phyloP scores from a whole-genome alignment of 202 grass and related monocot genomes.

The Schoenoplectus tabernaemontani region DNA sequence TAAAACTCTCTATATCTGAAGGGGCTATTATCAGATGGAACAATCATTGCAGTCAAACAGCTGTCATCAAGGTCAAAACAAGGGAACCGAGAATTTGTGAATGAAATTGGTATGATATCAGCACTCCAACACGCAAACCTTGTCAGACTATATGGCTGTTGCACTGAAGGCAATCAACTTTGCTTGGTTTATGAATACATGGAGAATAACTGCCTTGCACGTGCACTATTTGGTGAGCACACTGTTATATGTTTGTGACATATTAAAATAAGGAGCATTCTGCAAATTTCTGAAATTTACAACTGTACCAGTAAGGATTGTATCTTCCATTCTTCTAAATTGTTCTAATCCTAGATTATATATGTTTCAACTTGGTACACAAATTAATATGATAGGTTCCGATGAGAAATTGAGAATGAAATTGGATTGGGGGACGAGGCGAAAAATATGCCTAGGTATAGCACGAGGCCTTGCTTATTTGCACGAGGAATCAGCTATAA shows the following conservation, averaged over 20 bases:
- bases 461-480: slow-evolving; percentile 78
- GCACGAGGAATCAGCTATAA: slow-evolving; percentile 74
- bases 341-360: not conserved
- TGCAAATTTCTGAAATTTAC: not conserved
- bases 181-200: slow-evolving; percentile 83
- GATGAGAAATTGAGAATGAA: slow-evolving; percentile 42
- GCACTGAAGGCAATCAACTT: slow-evolving; percentile 78
- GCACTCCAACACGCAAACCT: slow-evolving; percentile 78
- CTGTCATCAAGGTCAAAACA: slow-evolving; percentile 80
- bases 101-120: slow-evolving; percentile 95
- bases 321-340: not conserved
- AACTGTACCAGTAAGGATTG: not conserved
- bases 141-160: slow-evolving; percentile 75
- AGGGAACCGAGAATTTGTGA: slow-evolving; percentile 87
- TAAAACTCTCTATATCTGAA: slow-evolving; percentile 18
- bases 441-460: slow-evolving; percentile 89
- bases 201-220: slow-evolving; percentile 92
- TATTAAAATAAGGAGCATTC: not conserved
- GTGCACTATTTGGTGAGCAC: slow-evolving; percentile 57
- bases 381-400: slow-evolving; percentile 9
- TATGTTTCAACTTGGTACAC: slow-evolving; percentile 1
- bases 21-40: slow-evolving; percentile 80
- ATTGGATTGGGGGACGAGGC: slow-evolving; percentile 71
- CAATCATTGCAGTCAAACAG: slow-evolving; percentile 83
- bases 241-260: not conserved